Evolutionary conservation across 148 eudicot species (phyloP).

Genomic region (Fagopyrum esculentum): DNA sequence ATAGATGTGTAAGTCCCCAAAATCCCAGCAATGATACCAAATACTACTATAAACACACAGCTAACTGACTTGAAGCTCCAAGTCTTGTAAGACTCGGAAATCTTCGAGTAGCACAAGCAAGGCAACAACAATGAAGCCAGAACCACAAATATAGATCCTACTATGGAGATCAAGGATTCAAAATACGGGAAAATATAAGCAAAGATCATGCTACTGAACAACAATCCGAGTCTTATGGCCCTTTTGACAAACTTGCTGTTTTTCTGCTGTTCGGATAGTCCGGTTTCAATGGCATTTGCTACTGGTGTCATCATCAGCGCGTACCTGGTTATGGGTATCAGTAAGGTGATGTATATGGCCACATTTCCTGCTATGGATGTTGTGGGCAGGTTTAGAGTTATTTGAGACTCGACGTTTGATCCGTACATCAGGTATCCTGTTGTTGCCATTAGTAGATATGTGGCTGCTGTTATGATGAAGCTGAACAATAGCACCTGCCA

Average conservation of each 20-base stretch:
- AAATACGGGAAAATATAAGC: slow-evolving; percentile 18
- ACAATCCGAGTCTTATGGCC: slow-evolving; percentile 18
- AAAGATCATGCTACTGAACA: slow-evolving; percentile 20
- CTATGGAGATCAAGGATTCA: slow-evolving; percentile 21
- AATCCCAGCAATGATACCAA: slow-evolving; percentile 20
- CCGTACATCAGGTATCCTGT: slow-evolving; percentile 30
- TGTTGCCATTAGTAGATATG: slow-evolving; percentile 20
- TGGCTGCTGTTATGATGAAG: slow-evolving; percentile 21
- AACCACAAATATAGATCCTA: slow-evolving; percentile 21
- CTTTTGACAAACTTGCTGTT: slow-evolving; percentile 14
- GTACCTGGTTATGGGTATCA: slow-evolving; percentile 33
- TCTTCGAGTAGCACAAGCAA: slow-evolving; percentile 28
- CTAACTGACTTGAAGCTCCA: slow-evolving; percentile 20
- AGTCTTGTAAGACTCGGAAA: slow-evolving; percentile 10
- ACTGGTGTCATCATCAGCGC: slow-evolving; percentile 30
- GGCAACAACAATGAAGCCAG: slow-evolving; percentile 23
- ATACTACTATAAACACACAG: slow-evolving; percentile 19
- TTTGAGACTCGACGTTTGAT: slow-evolving; percentile 20
- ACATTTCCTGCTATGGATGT: slow-evolving; percentile 18
- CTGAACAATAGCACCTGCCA: slow-evolving; percentile 24
- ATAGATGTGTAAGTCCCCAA: slow-evolving; percentile 25
- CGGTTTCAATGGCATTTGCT: slow-evolving; percentile 26
- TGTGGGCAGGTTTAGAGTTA: slow-evolving; percentile 26
- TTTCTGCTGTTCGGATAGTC: slow-evolving; percentile 14
- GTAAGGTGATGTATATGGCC: slow-evolving; percentile 36